Evolutionary conservation across 257 asterid genomes (phyloP).

Genomic region (Solanum stenotomum): DNA sequence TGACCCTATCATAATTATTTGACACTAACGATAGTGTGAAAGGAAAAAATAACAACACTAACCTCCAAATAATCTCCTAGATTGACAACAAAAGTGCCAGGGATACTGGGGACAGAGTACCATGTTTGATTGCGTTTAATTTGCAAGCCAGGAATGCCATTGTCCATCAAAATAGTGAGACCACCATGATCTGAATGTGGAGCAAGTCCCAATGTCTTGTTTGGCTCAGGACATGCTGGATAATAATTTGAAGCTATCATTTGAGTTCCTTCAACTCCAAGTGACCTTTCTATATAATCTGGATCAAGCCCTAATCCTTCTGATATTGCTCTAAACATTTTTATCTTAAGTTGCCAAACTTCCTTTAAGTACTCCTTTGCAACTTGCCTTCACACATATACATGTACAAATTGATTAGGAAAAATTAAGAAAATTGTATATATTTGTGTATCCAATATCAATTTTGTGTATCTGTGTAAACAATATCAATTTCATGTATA

Average conservation of each 20-base stretch:
- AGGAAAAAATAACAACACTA: neutral
- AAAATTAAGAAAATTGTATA: too few relatives aligned
- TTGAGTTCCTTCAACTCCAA: slow-evolving; percentile 31
- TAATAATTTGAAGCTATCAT: slow-evolving; percentile 41
- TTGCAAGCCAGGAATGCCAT: slow-evolving; percentile 48
- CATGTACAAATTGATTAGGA: neutral
- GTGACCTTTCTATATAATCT: slow-evolving; percentile 21
- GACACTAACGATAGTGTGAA: neutral
- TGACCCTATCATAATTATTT: neutral
- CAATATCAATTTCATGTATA: too few relatives aligned
- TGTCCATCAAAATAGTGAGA: slow-evolving; percentile 47
- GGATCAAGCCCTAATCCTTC: slow-evolving; percentile 43
- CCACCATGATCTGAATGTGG: slow-evolving; percentile 60
- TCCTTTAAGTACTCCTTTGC: slow-evolving; percentile 37
- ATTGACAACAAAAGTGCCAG: slow-evolving; percentile 44
- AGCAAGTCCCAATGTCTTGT: slow-evolving; percentile 44
- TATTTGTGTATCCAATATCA: too few relatives aligned
- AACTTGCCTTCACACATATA: slow-evolving; percentile 9
- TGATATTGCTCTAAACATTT: slow-evolving; percentile 13
- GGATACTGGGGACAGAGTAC: slow-evolving; percentile 30
- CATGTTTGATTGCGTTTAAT: slow-evolving; percentile 30
- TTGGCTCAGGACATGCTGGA: slow-evolving; percentile 63
- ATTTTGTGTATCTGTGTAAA: too few relatives aligned
- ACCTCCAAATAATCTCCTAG: slow-evolving; percentile 63
- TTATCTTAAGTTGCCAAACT: slow-evolving; percentile 26